Conservation (phyloP, 352 stramenopile species). For the Globisporangium nunn region DNA sequence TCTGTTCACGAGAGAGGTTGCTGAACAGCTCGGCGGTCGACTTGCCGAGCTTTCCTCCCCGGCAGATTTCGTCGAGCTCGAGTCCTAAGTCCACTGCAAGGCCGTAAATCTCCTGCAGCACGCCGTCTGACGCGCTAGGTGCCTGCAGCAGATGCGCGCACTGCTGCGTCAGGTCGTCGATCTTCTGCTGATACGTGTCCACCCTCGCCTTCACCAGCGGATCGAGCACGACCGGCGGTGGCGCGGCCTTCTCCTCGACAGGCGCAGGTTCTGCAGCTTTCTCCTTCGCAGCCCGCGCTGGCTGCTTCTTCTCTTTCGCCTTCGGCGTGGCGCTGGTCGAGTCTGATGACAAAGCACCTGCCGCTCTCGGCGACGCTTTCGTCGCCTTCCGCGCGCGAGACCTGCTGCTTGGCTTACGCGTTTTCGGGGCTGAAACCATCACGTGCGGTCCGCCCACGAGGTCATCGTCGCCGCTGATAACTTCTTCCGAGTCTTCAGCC, state of each 20-base stretch:
- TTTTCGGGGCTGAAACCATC: neutral
- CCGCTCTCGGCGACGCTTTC: neutral
- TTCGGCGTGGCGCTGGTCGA: neutral
- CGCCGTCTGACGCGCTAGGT: conserved; percentile 19
- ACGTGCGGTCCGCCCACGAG: conserved; percentile 3
- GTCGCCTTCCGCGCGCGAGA: neutral
- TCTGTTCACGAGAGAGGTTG: neutral
- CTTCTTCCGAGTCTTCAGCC: conserved; percentile 1
- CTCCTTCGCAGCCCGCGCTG: conserved; percentile 9
- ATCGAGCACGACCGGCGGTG: conserved; percentile 30
- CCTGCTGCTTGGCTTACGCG: neutral
- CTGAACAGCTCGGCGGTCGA: conserved; percentile 10
- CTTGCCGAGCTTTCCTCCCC: conserved; percentile 9
- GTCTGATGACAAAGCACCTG: neutral
- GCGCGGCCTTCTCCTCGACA: conserved; percentile 16
- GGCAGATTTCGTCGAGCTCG: conserved; percentile 16
- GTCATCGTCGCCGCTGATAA: conserved; percentile 8
- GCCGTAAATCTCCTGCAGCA: conserved; percentile 77
- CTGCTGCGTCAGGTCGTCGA: conserved; percentile 52
- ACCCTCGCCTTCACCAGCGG: conserved; percentile 52
- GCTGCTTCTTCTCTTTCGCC: conserved; percentile 14
- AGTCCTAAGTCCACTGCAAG: conserved; percentile 33
- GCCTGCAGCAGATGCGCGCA: conserved; percentile 28
- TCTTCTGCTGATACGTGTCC: conserved; percentile 68
- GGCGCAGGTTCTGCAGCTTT: conserved; percentile 5